Percentiles rank a stretch among this genome's conserved stretches.
Conservation (phyloP, 2,329 filamentous ascomycete genomes). For the Penicillium sp. region DNA sequence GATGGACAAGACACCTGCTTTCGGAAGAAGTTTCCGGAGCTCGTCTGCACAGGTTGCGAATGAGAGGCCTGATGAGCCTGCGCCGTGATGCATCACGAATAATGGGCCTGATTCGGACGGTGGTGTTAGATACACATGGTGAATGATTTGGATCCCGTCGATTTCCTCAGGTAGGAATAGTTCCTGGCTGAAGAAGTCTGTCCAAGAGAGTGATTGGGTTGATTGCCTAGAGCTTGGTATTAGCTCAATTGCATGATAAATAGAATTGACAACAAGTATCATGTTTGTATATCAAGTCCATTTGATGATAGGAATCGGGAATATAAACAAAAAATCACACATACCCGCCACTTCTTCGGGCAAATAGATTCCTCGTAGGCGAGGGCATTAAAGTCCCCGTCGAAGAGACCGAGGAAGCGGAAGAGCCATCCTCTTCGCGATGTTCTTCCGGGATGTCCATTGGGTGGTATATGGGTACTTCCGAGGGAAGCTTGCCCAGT, state of each 20-base stretch:
- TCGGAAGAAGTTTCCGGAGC: constrained; percentile 76
- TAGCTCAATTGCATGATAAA: not conserved
- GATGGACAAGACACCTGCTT: constrained; percentile 80
- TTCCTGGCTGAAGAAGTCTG: constrained; percentile 87
- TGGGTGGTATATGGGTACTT: constrained; percentile 57
- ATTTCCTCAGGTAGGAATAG: constrained; percentile 66
- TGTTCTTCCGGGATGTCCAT: constrained; percentile 41
- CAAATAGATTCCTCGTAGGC: constrained; percentile 73
- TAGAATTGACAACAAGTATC: not conserved
- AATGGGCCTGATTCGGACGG: constrained; percentile 75
- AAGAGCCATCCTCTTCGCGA: constrained; percentile 67
- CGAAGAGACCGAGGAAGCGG: constrained; percentile 84
- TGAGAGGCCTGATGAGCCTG: constrained; percentile 88
- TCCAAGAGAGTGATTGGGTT: constrained; percentile 76
- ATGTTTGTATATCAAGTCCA: not conserved
- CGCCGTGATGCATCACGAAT: constrained; percentile 94
- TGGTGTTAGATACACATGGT: constrained; percentile 88
- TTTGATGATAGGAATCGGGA: too few relatives aligned
- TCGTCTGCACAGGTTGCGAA: constrained; percentile 83
- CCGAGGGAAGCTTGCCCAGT: constrained; percentile 66
- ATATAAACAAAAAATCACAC: constrained; percentile 27
- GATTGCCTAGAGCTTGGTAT: constrained; percentile 25
- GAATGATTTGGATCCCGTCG: constrained; percentile 59
- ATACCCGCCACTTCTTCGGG: constrained; percentile 68
- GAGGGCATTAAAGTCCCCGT: constrained; percentile 90